phyloP scores from a whole-genome alignment of 2,329 filamentous ascomycete species.

The Penicillium thymicola region DNA sequence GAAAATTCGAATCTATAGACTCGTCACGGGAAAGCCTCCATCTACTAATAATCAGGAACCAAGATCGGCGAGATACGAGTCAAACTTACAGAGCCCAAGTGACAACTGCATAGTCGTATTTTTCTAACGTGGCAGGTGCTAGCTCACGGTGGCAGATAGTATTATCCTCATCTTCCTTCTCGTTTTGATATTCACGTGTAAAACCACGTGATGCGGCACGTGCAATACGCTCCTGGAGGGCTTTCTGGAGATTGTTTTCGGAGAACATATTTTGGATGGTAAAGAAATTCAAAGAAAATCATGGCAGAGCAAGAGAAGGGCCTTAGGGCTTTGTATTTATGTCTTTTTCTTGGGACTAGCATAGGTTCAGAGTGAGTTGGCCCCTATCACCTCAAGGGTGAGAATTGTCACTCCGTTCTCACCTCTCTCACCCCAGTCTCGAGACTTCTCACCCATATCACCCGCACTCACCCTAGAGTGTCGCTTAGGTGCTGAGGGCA shows the following conservation, averaged over 20 bases:
- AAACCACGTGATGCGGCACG: no score
- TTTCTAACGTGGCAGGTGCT: no score
- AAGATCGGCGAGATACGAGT: no score
- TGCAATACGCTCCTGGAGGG: neutral
- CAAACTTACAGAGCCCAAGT: no score
- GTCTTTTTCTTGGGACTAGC: neutral
- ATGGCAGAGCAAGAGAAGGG: neutral
- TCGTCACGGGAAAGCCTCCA: no score
- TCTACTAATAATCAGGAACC: no score
- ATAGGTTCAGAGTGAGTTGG: neutral
- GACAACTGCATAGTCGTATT: no score
- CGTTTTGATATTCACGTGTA: neutral
- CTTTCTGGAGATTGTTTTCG: neutral
- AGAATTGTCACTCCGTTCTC: neutral
- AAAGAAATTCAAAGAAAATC: neutral
- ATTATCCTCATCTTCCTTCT: no score
- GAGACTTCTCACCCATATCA: neutral
- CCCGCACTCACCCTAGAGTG: neutral
- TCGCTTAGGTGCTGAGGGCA: neutral
- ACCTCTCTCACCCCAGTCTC: neutral
- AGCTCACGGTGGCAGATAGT: no score
- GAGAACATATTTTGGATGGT: neutral
- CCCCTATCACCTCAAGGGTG: neutral
- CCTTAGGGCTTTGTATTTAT: neutral
- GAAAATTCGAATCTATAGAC: no score